phyloP scores from a whole-genome alignment of 139 green algal genomes.

The Yamagishiella unicocca region DNA sequence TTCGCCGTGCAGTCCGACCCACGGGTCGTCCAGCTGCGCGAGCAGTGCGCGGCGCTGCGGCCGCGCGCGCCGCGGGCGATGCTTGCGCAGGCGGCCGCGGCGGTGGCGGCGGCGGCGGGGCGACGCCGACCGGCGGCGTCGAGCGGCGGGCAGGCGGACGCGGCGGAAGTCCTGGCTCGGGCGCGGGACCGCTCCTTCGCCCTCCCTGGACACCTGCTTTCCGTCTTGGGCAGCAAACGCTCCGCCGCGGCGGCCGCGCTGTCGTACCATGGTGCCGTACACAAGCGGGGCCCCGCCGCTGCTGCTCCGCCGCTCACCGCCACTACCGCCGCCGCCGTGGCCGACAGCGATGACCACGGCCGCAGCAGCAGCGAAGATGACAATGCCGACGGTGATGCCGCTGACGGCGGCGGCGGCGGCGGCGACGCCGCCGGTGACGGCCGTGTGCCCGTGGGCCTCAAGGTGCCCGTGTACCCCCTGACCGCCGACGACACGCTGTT shows the following conservation, averaged over 20 bases:
- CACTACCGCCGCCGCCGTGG: not conserved
- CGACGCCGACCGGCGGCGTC: not conserved
- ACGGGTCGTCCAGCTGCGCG: not conserved
- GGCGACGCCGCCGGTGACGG: not conserved
- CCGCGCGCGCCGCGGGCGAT: not conserved
- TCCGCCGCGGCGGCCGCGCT: not conserved
- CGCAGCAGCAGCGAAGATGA: not conserved
- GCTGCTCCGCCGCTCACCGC: not conserved
- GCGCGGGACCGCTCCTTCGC: not conserved
- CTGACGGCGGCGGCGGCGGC: not conserved
- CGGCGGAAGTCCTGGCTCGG: not conserved
- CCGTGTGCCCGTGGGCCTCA: conserved; percentile 33
- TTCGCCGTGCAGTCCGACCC: not conserved
- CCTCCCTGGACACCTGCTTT: no score
- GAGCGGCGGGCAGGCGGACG: not conserved
- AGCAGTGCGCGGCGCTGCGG: not conserved
- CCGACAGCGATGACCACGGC: not conserved
- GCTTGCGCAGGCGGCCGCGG: not conserved
- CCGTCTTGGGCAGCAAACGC: no score
- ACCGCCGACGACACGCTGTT: conserved; percentile 36
- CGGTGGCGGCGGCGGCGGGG: not conserved
- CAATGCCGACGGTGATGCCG: not conserved
- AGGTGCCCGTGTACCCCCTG: conserved; percentile 43
- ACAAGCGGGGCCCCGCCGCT: not conserved
- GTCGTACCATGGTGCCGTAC: not conserved